Conservation (phyloP, 140 eudicot species). For the Bidens hawaiensis region DNA sequence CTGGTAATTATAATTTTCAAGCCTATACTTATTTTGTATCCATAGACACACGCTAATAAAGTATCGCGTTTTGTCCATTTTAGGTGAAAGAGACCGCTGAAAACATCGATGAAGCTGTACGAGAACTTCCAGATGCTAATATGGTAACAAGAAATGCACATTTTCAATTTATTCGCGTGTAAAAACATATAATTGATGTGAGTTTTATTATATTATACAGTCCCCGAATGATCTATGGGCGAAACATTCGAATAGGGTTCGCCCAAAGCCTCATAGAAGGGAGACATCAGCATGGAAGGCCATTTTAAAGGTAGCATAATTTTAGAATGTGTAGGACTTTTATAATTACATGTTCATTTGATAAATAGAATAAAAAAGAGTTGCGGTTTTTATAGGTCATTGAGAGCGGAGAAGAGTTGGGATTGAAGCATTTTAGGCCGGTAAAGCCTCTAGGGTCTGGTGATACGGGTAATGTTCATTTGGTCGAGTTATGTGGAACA, state of each 20-base stretch:
- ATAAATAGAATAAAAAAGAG: not conserved
- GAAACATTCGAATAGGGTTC: constrained; percentile 81
- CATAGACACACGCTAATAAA: not conserved
- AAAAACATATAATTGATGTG: not conserved
- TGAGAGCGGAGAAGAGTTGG: constrained; percentile 75
- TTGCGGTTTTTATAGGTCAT: constrained; percentile 40
- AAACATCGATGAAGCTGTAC: constrained; percentile 84
- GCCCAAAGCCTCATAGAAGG: constrained; percentile 88
- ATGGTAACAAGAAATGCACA: constrained; percentile 29
- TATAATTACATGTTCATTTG: not conserved
- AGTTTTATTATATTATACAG: constrained; percentile 34
- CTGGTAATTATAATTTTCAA: constrained; percentile 40
- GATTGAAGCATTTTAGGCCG: constrained; percentile 91
- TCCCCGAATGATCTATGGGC: constrained; percentile 93
- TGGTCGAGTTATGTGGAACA: constrained; percentile 84
- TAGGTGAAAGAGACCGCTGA: constrained; percentile 97
- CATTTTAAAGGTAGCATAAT: constrained; percentile 58
- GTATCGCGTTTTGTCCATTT: not conserved
- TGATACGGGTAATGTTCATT: constrained; percentile 97
- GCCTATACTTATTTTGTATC: not conserved
- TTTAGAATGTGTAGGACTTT: not conserved
- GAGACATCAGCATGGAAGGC: constrained; percentile 82
- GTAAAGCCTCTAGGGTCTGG: constrained; percentile 91
- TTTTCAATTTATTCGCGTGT: not conserved
- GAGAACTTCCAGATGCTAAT: constrained; percentile 99